These are phyloP conservation scores for Microdochium nivale DNA, from an alignment of 2,329 filamentous ascomycete genomes.

Conservation along the genomic window DNA sequence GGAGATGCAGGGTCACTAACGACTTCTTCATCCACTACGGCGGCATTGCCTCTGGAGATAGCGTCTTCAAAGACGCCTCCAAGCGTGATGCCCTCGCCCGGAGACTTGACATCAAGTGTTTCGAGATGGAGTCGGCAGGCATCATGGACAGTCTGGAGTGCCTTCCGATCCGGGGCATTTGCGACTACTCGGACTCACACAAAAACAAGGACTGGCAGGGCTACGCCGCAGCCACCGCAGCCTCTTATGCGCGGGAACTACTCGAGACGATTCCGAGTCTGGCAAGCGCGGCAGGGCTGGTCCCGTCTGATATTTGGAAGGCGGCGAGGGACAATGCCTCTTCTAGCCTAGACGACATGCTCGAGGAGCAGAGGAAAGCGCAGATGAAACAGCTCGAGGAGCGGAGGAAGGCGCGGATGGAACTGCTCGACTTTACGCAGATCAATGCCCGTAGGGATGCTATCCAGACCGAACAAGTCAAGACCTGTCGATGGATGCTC, in stretches of 20 bases:
- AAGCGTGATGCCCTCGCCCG: neutral
- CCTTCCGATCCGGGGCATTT: neutral
- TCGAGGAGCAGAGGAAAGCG: no score
- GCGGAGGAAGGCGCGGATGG: neutral
- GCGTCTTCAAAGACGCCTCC: neutral
- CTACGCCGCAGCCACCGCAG: neutral
- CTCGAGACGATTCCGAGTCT: neutral
- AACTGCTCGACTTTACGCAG: neutral
- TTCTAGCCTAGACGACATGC: no score
- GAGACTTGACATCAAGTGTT: constrained; percentile 4
- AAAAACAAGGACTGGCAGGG: neutral
- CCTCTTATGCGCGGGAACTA: constrained; percentile 1
- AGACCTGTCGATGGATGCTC: constrained; percentile 2
- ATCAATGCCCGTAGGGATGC: neutral
- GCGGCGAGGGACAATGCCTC: no score
- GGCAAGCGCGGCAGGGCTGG: no score
- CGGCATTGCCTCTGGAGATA: neutral
- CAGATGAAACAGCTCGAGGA: neutral
- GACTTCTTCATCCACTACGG: neutral
- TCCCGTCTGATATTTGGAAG: no score
- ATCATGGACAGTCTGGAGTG: neutral
- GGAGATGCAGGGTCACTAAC: neutral
- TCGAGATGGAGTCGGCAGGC: neutral
- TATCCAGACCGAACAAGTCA: neutral
- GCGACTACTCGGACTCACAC: neutral